These are phyloP conservation scores for Pseudocercospora eumusae DNA, from an alignment of 2,329 filamentous ascomycete genomes.

Conservation along the genomic window DNA sequence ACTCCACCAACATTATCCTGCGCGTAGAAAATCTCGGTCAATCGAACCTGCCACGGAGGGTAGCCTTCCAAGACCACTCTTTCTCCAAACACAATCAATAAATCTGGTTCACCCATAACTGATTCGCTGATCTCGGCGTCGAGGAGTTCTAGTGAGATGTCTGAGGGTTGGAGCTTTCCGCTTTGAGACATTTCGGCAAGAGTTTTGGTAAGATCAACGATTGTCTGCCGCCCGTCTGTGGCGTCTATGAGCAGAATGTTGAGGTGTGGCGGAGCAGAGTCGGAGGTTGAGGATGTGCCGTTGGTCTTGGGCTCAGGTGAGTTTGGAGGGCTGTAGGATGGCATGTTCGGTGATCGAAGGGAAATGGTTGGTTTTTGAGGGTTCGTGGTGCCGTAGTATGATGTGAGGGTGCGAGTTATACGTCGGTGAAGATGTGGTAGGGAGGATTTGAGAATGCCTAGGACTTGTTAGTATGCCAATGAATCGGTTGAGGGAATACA, in stretches of 20 bases:
- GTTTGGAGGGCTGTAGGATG: slow-evolving; percentile 54
- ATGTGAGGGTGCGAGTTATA: slow-evolving; percentile 75
- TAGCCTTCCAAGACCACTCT: slow-evolving; percentile 84
- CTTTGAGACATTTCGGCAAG: slow-evolving; percentile 92
- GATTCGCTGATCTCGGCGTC: slow-evolving; percentile 79
- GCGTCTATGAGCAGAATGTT: slow-evolving; percentile 78
- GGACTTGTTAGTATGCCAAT: slow-evolving; percentile 3
- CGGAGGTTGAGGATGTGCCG: slow-evolving; percentile 41
- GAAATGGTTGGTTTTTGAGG: slow-evolving; percentile 68
- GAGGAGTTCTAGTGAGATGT: slow-evolving; percentile 83
- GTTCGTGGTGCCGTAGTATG: slow-evolving; percentile 74
- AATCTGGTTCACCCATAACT: slow-evolving; percentile 85
- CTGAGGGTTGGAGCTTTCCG: slow-evolving; percentile 74
- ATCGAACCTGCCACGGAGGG: slow-evolving; percentile 90
- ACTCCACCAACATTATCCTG: slow-evolving; percentile 57
- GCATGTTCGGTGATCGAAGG: slow-evolving; percentile 69
- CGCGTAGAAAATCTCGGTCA: slow-evolving; percentile 87
- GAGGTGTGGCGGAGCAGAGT: slow-evolving; percentile 46
- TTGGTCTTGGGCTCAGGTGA: slow-evolving; percentile 28
- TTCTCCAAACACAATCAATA: slow-evolving; percentile 84
- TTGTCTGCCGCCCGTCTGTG: slow-evolving; percentile 86
- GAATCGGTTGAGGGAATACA: not conserved
- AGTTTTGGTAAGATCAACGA: slow-evolving; percentile 94
- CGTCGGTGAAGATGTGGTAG: slow-evolving; percentile 80
- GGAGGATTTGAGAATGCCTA: slow-evolving; percentile 85